Conservation (phyloP, 1,284 basidiomycete species). For the Pholiota adiposa region DNA sequence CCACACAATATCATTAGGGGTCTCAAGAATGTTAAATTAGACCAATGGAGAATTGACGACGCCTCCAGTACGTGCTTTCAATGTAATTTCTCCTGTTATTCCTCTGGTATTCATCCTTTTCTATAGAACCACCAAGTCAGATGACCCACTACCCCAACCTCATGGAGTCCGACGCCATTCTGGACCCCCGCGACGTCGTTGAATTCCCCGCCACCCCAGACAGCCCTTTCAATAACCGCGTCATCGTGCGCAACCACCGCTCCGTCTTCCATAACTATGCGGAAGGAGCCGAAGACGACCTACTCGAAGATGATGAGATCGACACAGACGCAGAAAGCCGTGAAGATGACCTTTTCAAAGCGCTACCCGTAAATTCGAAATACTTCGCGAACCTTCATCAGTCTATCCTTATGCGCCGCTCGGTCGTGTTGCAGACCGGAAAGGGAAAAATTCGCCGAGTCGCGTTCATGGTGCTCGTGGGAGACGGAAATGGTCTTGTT, state of each 20-base stretch:
- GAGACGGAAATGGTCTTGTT: conserved; percentile 87
- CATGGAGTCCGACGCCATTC: conserved; percentile 58
- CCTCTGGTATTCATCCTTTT: neutral
- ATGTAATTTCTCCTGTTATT: neutral
- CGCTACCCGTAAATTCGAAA: conserved; percentile 24
- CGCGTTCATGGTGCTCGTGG: conserved; percentile 78
- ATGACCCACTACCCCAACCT: conserved; percentile 52
- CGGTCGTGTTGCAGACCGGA: conserved; percentile 82
- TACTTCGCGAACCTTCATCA: conserved; percentile 47
- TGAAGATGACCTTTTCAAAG: conserved; percentile 19
- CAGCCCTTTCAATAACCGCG: conserved; percentile 56
- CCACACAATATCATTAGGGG: conserved; percentile 11
- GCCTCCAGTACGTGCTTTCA: conserved; percentile 11
- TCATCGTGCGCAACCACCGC: conserved; percentile 66
- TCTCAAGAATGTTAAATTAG: conserved; percentile 3
- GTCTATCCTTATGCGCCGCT: conserved; percentile 61
- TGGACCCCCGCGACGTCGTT: conserved; percentile 60
- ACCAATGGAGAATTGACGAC: conserved; percentile 14
- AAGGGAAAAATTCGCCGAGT: conserved; percentile 82
- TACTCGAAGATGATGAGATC: conserved; percentile 20
- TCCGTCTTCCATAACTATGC: conserved; percentile 48
- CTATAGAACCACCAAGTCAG: conserved; percentile 6
- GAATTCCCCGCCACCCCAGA: conserved; percentile 55
- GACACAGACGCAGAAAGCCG: conserved; percentile 33
- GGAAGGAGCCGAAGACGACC: conserved; percentile 18